Evolutionary conservation across 306 rosid genomes (phyloP).

Genomic region (Cyclanthera cordifolia): DNA sequence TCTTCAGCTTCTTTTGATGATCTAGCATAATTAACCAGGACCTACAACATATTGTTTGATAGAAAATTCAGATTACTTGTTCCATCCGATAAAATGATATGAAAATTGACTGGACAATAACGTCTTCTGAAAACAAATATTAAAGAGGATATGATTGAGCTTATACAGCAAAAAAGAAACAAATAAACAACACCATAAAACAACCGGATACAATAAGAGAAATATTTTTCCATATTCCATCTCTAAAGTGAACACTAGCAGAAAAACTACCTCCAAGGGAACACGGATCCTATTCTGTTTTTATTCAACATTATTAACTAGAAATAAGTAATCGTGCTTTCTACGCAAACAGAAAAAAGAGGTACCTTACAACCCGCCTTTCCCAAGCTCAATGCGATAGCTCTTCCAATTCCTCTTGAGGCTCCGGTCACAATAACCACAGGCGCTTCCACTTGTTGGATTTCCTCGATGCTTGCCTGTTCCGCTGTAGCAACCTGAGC

Average conservation of each 20-base stretch:
- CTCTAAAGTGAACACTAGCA: neutral
- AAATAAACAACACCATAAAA: neutral
- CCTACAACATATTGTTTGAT: constrained; percentile 32
- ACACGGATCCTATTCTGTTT: neutral
- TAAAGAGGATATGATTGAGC: neutral
- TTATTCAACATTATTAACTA: neutral
- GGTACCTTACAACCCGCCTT: constrained; percentile 90
- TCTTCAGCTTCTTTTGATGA: constrained; percentile 92
- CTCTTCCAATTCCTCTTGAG: constrained; percentile 84
- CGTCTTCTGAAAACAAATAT: neutral
- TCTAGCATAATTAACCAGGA: constrained; percentile 83
- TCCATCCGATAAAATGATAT: neutral
- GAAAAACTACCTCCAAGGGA: neutral
- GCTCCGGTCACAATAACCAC: constrained; percentile 91
- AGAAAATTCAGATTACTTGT: neutral
- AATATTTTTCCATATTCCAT: neutral
- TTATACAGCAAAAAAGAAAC: neutral
- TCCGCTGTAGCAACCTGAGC: constrained; percentile 68
- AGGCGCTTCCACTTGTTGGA: constrained; percentile 54
- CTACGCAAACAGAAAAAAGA: neutral
- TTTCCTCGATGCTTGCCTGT: constrained; percentile 38
- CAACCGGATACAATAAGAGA: neutral
- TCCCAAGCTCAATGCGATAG: constrained; percentile 70
- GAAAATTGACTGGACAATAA: neutral
- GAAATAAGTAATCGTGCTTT: neutral